phyloP scores from a whole-genome alignment of 768 basidiomycete genomes.

The Lactarius sp. region DNA sequence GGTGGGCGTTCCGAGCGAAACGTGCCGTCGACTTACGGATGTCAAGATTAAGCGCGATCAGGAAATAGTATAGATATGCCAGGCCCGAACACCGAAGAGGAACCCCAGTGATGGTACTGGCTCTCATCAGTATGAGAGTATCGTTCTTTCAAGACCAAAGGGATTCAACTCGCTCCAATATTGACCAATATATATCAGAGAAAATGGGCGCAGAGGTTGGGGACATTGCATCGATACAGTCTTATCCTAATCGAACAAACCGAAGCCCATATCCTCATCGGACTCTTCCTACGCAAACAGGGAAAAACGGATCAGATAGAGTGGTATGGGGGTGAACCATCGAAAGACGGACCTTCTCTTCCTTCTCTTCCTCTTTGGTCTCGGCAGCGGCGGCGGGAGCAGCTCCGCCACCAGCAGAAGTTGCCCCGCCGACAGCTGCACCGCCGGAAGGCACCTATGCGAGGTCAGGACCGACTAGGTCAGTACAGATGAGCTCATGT shows the following conservation, averaged over 20 bases:
- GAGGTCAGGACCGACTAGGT: conserved; percentile 9
- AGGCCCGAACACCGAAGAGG: not conserved
- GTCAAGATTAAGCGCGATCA: not conserved
- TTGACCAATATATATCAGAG: not conserved
- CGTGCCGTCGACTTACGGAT: not conserved
- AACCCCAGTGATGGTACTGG: not conserved
- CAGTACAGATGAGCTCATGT: not conserved
- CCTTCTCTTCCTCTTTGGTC: conserved; percentile 79
- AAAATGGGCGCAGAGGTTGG: not conserved
- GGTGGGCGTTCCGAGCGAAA: not conserved
- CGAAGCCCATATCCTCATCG: conserved; percentile 99
- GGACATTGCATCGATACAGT: conserved; percentile 7
- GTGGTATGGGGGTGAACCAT: conserved; percentile 1
- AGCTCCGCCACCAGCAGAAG: conserved; percentile 49
- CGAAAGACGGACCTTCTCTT: conserved; percentile 66
- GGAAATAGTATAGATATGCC: not conserved
- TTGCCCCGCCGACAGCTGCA: conserved; percentile 55
- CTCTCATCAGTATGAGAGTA: not conserved
- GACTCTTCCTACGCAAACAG: conserved; percentile 66
- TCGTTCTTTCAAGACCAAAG: not conserved
- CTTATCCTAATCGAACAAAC: conserved; percentile 82
- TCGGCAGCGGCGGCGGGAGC: conserved; percentile 62
- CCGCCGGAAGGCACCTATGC: conserved; percentile 90
- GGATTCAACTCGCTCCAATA: not conserved
- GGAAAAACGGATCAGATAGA: not conserved